These are phyloP conservation scores for Sarocladium brachiariae DNA, from an alignment of 2,329 filamentous ascomycete species.

Conservation along the genomic window DNA sequence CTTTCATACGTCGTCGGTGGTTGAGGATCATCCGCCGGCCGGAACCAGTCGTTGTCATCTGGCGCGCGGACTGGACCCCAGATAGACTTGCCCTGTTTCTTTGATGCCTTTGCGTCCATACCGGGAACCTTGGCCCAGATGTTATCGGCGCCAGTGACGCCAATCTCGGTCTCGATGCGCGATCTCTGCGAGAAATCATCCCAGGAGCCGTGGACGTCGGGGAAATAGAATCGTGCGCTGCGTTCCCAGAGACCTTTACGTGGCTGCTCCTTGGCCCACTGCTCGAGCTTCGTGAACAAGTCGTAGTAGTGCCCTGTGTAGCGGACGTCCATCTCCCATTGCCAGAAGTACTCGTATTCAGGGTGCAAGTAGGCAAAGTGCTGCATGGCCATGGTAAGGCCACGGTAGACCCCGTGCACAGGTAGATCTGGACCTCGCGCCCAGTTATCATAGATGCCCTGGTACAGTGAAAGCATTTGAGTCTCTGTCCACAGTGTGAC, in stretches of 20 bases:
- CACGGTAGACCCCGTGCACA: slow-evolving; percentile 88
- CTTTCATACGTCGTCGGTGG: slow-evolving; percentile 67
- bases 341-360: slow-evolving; percentile 88
- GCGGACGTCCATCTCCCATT: slow-evolving; percentile 91
- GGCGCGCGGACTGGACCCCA: slow-evolving; percentile 77
- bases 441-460: slow-evolving; percentile 75
- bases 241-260: slow-evolving; percentile 78
- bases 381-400: slow-evolving; percentile 89
- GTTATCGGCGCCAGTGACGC: slow-evolving; percentile 57
- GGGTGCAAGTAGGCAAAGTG: slow-evolving; percentile 84
- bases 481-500: slow-evolving; percentile 90
- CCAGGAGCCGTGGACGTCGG: slow-evolving; percentile 69
- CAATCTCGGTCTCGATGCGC: slow-evolving; percentile 67
- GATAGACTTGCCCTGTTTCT: slow-evolving; percentile 53
- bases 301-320: slow-evolving; percentile 86
- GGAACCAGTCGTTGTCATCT: slow-evolving; percentile 63
- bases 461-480: slow-evolving; percentile 87
- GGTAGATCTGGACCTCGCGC: slow-evolving; percentile 59
- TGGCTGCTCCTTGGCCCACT: slow-evolving; percentile 66
- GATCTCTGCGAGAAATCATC: slow-evolving; percentile 71
- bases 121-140: slow-evolving; percentile 53
- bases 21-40: slow-evolving; percentile 62
- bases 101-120: slow-evolving; percentile 21
- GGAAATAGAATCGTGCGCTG: slow-evolving; percentile 70
- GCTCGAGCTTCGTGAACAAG: slow-evolving; percentile 60